Conservation (phyloP, 495 filamentous ascomycete genomes). For the Oidiodendron maius region DNA sequence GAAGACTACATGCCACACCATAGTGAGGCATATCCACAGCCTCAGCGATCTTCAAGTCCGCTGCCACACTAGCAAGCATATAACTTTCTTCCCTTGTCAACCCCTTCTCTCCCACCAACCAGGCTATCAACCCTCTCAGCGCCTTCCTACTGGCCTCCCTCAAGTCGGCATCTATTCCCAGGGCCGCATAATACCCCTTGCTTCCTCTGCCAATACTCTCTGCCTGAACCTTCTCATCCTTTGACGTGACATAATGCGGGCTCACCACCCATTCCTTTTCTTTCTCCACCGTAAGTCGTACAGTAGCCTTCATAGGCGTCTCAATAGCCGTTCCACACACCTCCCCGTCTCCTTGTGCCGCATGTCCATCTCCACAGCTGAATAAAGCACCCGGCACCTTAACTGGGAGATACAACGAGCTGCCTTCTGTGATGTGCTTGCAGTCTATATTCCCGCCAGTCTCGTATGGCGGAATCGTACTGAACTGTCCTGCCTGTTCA, state of each 20-base stretch:
- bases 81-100: slow-evolving; percentile 40
- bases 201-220: slow-evolving; percentile 17
- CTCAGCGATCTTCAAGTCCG: slow-evolving; percentile 39
- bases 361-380: slow-evolving; percentile 49
- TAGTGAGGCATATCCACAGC: slow-evolving; percentile 46
- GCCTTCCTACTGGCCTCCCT: slow-evolving; percentile 40
- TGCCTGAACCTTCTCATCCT: slow-evolving; percentile 17
- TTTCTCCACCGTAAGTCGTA: slow-evolving; percentile 40
- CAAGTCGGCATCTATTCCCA: slow-evolving; percentile 38
- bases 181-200: slow-evolving; percentile 39
- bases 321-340: slow-evolving; percentile 50
- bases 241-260: slow-evolving; percentile 36
- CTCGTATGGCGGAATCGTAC: slow-evolving; percentile 44
- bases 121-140: slow-evolving; percentile 35
- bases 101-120: slow-evolving; percentile 38
- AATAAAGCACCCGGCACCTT: slow-evolving; percentile 43
- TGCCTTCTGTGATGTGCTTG: slow-evolving; percentile 38
- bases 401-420: slow-evolving; percentile 40
- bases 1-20: slow-evolving; percentile 39
- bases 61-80: slow-evolving; percentile 43
- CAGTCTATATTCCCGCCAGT: slow-evolving; percentile 48
- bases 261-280: slow-evolving; percentile 35
- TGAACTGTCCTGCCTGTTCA: slow-evolving; percentile 33
- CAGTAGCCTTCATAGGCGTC: slow-evolving; percentile 40
- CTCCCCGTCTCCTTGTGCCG: slow-evolving; percentile 48